Evolutionary conservation across 495 filamentous ascomycete species (phyloP), one percentile per base, ranked within the genome.

Genomic region (Aspergillus asperescens): DNA sequence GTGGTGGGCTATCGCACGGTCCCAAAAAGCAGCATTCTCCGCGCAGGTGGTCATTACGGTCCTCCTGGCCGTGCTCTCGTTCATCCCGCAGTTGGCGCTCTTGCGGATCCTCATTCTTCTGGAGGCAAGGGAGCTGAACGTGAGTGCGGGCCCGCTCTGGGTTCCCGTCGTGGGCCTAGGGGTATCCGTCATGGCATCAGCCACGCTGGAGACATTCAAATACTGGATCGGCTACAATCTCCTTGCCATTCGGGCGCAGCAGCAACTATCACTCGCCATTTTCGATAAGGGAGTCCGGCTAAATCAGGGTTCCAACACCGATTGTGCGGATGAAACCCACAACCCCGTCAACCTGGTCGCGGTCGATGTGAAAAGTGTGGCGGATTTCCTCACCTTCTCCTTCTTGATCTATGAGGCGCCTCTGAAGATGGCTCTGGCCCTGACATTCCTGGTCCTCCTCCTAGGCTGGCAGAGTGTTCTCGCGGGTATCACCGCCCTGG

Each of bases 281-380:
- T 29, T 29, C 10, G 5, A 29, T 29, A 29, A 29, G 10, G 10
- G 5, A 29, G 27, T 29, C 27, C 5, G 10, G 5, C 27, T 29
- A 10, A 29, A 10, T 29, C 5, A 10, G 10, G 27, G 27, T 10
- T 29, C 10, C 42, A 18, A 24, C 87, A 1, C 78, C 87, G 9
- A 16, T 22, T 8, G n/a, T 7, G 13, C 19, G 16, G 12, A 35
- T 18, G 24, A 59, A 62, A n/a, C n/a, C n/a, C 19, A 69, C 70
- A 53, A 68, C 46, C 13, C 44, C 15, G 80, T 87, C 40, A 89
- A 89, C 58, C 63, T 88, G 42, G 77, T 87, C 46, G 82, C 81
- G 12, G 80, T 89, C n/a, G 86, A 89, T 65, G 74, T 75, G 4
- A 79, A 80, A 50, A 74, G 84, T 18, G 69, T 89, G 23, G 71